Conservation (phyloP, 2,329 filamentous ascomycete species). For the Phialophora macrospora region DNA sequence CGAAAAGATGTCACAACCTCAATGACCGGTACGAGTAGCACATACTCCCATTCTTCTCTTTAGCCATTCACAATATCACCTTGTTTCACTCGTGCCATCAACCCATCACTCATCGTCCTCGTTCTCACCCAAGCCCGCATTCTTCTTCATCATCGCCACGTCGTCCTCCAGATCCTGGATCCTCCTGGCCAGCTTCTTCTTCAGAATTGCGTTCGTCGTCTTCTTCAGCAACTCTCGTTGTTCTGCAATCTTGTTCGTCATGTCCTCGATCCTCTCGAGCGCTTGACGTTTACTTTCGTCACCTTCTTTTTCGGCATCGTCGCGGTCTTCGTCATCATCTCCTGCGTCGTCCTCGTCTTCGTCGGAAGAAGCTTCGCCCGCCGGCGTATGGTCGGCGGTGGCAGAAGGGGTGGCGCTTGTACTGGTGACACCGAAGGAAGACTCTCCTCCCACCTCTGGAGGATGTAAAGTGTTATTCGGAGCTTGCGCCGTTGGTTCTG, state of each 20-base stretch:
- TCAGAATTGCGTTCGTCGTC: conserved; percentile 34
- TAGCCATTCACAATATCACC: neutral
- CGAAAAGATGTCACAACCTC: too few relatives aligned
- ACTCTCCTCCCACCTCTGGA: conserved; percentile 40
- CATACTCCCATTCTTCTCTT: neutral
- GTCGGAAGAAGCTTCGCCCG: conserved; percentile 29
- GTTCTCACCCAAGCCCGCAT: conserved; percentile 35
- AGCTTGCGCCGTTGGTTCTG: conserved; percentile 30
- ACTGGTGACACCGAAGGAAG: conserved; percentile 38
- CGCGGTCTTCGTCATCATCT: conserved; percentile 50
- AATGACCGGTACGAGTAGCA: too few relatives aligned
- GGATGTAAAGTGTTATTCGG: conserved; percentile 28
- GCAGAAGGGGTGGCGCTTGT: conserved; percentile 39
- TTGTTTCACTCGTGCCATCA: neutral
- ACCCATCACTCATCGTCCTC: conserved; percentile 36
- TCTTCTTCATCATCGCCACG: conserved; percentile 37
- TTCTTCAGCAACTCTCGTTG: conserved; percentile 49
- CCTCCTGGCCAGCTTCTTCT: conserved; percentile 52
- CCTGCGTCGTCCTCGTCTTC: conserved; percentile 45
- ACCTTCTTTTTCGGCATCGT: conserved; percentile 49
- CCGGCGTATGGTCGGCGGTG: conserved; percentile 39
- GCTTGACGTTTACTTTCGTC: conserved; percentile 42
- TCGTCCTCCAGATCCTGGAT: conserved; percentile 41
- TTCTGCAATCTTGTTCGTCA: conserved; percentile 52
- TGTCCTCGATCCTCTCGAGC: conserved; percentile 50